Evolutionary conservation across 1,284 basidiomycete species (phyloP), one percentile per base, ranked within the genome.

Genomic region (Ceratobasidium sp.): DNA sequence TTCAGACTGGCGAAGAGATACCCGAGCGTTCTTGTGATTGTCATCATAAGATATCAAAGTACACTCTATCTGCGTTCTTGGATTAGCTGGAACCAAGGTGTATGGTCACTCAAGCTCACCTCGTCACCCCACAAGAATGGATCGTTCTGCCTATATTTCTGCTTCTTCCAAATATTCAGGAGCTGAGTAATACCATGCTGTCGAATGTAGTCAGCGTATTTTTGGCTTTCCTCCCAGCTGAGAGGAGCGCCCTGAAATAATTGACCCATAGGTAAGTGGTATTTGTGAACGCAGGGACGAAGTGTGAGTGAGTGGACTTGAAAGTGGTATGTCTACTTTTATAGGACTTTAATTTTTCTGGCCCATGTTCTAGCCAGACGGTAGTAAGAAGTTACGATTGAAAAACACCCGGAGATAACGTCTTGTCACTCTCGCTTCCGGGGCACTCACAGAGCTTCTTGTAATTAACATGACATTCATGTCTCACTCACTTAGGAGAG

Each of bases 81-180:
- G 50, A 70, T 67, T 32, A 59, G 61, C 2, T 16, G 9, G 23
- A n/a, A 16, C 47, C 8, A n/a, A 28, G 50, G 64, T 54, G 4
- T 74, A 76, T 76, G 26, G 26, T 14, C 7, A 43, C 58, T 26
- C 75, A 14, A 30, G 80, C 81, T 73, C 79, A 96, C 95, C 90
- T 99, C 98, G 79, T 99, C 98, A 32, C 98, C 98, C 98, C 98
- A 99, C n/a, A 98, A 87, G 59, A 98, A 84, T 74, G 93, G 91
- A 79, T 98, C 96, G 8, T 95, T 95, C 14, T 88, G 86, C 73
- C 94, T 87, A 79, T 95, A 91, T 86, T 98, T 98, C 80, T 96
- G 86, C 73, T 89, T 87, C 80, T 95, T 88, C 95, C 95, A 99
- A 57, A 91, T 94, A 78, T 95, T 87, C 63, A 99, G 83, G 80